Evolutionary conservation across 495 filamentous ascomycete genomes (phyloP), one percentile per base, ranked within the genome.

Genomic region (Podospora fimiseda): DNA sequence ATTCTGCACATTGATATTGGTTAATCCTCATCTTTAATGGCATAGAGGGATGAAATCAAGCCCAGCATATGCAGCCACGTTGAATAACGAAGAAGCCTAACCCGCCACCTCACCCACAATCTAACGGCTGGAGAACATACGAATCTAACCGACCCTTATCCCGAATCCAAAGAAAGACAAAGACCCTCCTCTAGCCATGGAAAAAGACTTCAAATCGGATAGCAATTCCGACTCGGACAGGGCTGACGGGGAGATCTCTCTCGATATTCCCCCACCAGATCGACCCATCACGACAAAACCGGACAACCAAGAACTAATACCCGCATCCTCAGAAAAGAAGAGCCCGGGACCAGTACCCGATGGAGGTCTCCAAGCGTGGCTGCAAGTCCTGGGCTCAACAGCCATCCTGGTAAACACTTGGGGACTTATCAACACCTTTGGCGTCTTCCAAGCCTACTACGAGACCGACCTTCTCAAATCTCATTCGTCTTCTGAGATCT

Each of bases 391-490:
- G 40, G 70, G 67, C 20, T 59, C 66, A 8, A 66, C 64, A 18
- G 61, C 66, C n/a, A 52, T 77, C 46, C 64, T 74, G 27, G 60
- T 70, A 33, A 58, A 60, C 50, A 73, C 66, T 14, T 77, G 72
- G 71, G 75, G 75, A 0, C 53, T 77, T 9, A 61, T 77, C 57
- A 78, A 75, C 65, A 68, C 72, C 23, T 79, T 77, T 39, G 76
- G 77, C 19, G 74, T 74, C 11, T 81, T 68, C 56, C 77, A 80
- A 52, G 73, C 75, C 2, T 79, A 71, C 60, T 81, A 80, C 60
- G 70, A 74, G 48, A 64, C 63, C 1, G 54, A 59, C 3, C 55
- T 66, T 1, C 66, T 76, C 2, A 44, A 15, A 7, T 43, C 46
- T 6, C 58, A 55, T 39, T 53, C 63, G 7, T 56, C 68, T 2